Base-by-base conservation (phyloP, 768 basidiomycete species). In the Podaxis mareebaensis region DNA sequence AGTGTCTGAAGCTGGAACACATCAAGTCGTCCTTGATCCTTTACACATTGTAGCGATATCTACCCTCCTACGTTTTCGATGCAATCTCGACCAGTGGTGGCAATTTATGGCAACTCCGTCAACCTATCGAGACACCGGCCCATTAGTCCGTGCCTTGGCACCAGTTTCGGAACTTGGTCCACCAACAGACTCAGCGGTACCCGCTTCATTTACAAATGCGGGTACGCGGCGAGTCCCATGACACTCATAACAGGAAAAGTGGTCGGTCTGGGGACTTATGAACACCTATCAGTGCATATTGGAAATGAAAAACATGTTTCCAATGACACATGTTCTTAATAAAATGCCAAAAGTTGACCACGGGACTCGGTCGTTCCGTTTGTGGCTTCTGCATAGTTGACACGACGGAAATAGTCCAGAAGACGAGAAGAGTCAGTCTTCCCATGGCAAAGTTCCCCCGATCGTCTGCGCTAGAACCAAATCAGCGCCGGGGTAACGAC, bases 281-380 rank as follows among this genome's bases (percentile, higher is more conserved):
- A n/a, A 24, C 33, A 28, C 33, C 52, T 30, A 12, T 53, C 52
- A 54, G 10, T 33, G 6, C 30, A 33, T n/a, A 22, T n/a, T 17
- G 10, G 17, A 33, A 54, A 54, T 54, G 28, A 54, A 56, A 56
- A 56, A 56, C 38, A 39, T 56, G 54, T 39, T 56, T 24, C 39
- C 22, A 4, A 28, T 22, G 49, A 51, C 53, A 39, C 39, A 40
- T 28, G 36, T 40, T 8, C 17, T 40, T 39, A 56, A 56, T 56
- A 36, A 56, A 56, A 38, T 12, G 28, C 24, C 53, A 54, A 54
- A 54, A 54, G 4, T 17, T 40, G 30, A 38, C 53, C 30, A 54
- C 53, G 53, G n/a, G 53, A 54, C 53, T 22, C n/a, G 38, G 17
- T 13, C 22, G 54, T 13, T 26, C 36, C 6, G 54, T 4, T 24